Evolutionary conservation across 441 rosid species (phyloP), one percentile per base, ranked within the genome.

Genomic region (Croton laevigatus): DNA sequence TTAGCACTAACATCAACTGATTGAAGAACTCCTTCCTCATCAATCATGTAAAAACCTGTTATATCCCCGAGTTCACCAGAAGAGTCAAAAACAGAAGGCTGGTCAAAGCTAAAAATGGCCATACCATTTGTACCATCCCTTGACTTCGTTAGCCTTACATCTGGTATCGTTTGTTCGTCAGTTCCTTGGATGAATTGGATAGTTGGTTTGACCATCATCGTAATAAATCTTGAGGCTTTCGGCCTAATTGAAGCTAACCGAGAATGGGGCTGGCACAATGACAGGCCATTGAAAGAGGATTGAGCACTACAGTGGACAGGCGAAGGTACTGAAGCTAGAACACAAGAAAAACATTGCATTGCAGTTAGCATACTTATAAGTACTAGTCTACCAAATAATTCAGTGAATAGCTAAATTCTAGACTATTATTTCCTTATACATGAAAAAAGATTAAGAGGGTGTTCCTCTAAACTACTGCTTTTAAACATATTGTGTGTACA

Each of bases 11-110:
- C 99, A 75, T 94, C 98, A 0, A 91, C 94, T 0, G 99, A 90
- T 69, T 94, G 97, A 74, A 94, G 88, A 70, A 86, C 86, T 12
- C 98, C 94, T 85, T 92, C 96, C 79, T 92, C 96, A 45, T 94
- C 99, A 16, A 92, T 92, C 98, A 94, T 90, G 88, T 84, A 94
- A 70, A 94, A 83, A 4, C 99, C 98, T 0, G 99, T 94, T 63
- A 94, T 94, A 52, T 94, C 98, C 11, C 98, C 98, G 3, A 94
- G 87, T 65, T 94, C 98, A 5, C 91, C 85, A 0, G 98, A 88
- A 0, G 98, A 81, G 72, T 94, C 99, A 32, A 94, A 94, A 27
- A 94, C 98, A 0, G 99, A 92, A 0, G 96, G 99, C 75, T 94
- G 89, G 0, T 87, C 93, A 57, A 94, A 94, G 71, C 65, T 82